Conservation (phyloP, 805 yeast genomes). For the Ogataea henricii region DNA sequence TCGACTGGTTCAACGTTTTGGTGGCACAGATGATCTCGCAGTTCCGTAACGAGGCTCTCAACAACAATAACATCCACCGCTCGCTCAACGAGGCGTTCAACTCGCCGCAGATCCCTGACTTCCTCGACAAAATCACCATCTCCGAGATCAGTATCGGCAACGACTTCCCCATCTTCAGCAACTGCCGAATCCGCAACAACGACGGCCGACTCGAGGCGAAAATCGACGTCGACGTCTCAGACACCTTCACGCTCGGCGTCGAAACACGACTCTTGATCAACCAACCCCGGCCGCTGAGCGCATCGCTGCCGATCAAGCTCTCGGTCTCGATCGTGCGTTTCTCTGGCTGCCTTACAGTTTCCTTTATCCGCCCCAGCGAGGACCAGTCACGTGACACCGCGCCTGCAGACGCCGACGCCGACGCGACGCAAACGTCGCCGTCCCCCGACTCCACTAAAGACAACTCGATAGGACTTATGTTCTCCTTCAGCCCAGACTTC, state of each 20-base stretch:
- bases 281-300: slow-evolving; percentile 81
- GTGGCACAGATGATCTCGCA: slow-evolving; percentile 90
- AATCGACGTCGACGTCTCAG: slow-evolving; percentile 87
- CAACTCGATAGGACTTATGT: slow-evolving; percentile 66
- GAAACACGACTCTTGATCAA: slow-evolving; percentile 79
- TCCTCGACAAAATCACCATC: slow-evolving; percentile 72
- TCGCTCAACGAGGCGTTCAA: slow-evolving; percentile 69
- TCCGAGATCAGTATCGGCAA: slow-evolving; percentile 92
- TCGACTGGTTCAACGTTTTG: slow-evolving; percentile 96
- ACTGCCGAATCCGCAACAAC: slow-evolving; percentile 70
- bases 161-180: slow-evolving; percentile 92
- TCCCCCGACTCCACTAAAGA: background rate
- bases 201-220: slow-evolving; percentile 72
- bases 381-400: slow-evolving; percentile 6
- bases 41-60: slow-evolving; percentile 83
- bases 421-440: background rate
- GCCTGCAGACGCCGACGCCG: background rate
- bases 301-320: slow-evolving; percentile 81
- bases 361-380: slow-evolving; percentile 43
- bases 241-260: slow-evolving; percentile 81
- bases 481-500: slow-evolving; percentile 91
- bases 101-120: slow-evolving; percentile 71
- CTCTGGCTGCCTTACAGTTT: slow-evolving; percentile 85
- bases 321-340: slow-evolving; percentile 88
- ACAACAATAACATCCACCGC: slow-evolving; percentile 80